Conservation (phyloP, 2,329 filamentous ascomycete species). For the Fusarium denticulatum region DNA sequence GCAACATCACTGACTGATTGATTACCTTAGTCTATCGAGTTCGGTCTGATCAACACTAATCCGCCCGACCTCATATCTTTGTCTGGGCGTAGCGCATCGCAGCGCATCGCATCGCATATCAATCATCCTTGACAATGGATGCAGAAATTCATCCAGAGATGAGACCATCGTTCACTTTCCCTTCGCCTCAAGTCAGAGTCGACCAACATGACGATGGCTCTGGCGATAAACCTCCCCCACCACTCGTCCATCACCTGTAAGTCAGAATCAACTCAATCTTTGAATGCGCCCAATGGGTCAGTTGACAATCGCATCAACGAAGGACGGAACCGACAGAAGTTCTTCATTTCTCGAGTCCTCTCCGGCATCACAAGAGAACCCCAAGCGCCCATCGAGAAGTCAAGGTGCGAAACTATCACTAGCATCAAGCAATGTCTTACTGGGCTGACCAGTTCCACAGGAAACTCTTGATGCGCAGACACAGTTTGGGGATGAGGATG, state of each 20-base stretch:
- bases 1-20: constrained; percentile 17
- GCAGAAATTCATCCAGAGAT: constrained; percentile 30
- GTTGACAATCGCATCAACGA: constrained; percentile 11
- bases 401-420: constrained; percentile 54
- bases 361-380: constrained; percentile 67
- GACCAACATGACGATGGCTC: constrained; percentile 44
- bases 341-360: constrained; percentile 60
- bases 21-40: neutral
- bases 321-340: constrained; percentile 57
- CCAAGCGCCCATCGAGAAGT: constrained; percentile 67
- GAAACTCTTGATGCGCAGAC: constrained; percentile 93
- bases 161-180: constrained; percentile 38
- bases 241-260: constrained; percentile 55
- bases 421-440: neutral
- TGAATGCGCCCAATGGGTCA: neutral
- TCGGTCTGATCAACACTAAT: neutral
- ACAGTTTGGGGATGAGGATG: constrained; percentile 85
- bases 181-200: constrained; percentile 46
- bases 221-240: constrained; percentile 43
- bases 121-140: constrained; percentile 34
- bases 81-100: neutral
- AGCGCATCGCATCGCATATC: neutral
- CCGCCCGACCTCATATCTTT: neutral
- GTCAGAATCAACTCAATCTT: constrained; percentile 35
- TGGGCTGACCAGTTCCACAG: constrained; percentile 53